Evolutionary conservation across 495 filamentous ascomycete genomes (phyloP), one percentile per base, ranked within the genome.

Genomic region (Penicillium angulare): DNA sequence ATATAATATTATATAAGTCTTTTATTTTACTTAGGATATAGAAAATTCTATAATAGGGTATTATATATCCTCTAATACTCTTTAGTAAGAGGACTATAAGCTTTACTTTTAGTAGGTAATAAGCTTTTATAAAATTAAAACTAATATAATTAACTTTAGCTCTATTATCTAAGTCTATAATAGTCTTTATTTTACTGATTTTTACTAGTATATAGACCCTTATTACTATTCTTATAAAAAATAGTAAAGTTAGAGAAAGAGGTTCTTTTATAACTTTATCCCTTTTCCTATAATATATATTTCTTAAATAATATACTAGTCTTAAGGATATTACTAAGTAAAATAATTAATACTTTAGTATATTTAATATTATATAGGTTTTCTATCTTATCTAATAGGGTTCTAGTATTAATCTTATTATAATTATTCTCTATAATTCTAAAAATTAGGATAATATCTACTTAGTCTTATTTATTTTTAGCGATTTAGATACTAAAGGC

Each of bases 111-210:
- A 13, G 15, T 2, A 39, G 9, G 18, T 21, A 42, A 26, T 42
- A 21, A 7, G 24, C 7, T 17, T 39, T 39, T 12, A 9, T 32
- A 32, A 32, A 32, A 12, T 7, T 32, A 32, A 9, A 32, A n/a
- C 29, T 39, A 39, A 20, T 39, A 39, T 21, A 42, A 42, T 42
- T 42, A 21, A 42, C 9, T 17, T 39, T 39, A 39, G 18, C 35
- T 39, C 5, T 39, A 39, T 18, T 39, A 20, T 39, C 6, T 13
- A 21, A 39, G 4, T 39, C 4, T 39, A 39, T 4, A 16, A 39
- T 16, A 39, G 29, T 32, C 18, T 2, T 17, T 17, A 39, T 13
- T 39, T 17, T n/a, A n/a, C n/a, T n/a, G n/a, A n/a, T n/a, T n/a
- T n/a, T n/a, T n/a, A n/a, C n/a, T 17, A 39, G 5, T 39, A 39